A percentile compares a stretch with the other conserved stretches of the same genome.
phyloP scores from a whole-genome alignment of 768 basidiomycete genomes.

The Obba rivulosa region DNA sequence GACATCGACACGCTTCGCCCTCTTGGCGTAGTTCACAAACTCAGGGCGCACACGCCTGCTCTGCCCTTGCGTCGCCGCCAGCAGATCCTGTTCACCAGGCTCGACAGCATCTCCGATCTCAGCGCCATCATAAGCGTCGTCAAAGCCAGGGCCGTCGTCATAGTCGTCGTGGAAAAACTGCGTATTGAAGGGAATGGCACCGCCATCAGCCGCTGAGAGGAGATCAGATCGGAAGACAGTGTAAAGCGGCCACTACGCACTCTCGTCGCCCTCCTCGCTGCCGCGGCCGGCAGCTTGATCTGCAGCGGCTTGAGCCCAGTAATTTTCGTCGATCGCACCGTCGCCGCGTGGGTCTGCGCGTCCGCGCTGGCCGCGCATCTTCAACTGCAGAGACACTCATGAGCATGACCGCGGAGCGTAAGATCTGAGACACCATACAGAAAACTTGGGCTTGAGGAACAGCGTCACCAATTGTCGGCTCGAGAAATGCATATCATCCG shows the following conservation, averaged over 20 bases:
- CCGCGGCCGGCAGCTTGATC: conserved; percentile 62
- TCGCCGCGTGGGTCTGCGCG: conserved; percentile 54
- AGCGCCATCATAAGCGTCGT: conserved; percentile 61
- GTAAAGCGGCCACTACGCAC: conserved; percentile 33
- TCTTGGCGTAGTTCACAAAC: conserved; percentile 89
- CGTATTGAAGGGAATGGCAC: conserved; percentile 79
- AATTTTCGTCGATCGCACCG: conserved; percentile 92
- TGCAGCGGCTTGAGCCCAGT: conserved; percentile 95
- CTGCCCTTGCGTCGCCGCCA: conserved; percentile 73
- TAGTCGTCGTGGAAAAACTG: conserved; percentile 96
- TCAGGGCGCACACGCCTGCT: conserved; percentile 81
- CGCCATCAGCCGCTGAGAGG: conserved; percentile 37
- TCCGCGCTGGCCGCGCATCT: conserved; percentile 76
- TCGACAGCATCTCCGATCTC: conserved; percentile 38
- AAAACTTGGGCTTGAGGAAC: conserved; percentile 95
- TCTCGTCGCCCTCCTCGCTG: conserved; percentile 55
- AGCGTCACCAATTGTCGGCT: conserved; percentile 84
- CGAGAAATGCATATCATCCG: conserved; percentile 98
- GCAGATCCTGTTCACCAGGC: conserved; percentile 79
- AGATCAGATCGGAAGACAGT: not conserved
- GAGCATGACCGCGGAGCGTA: not conserved
- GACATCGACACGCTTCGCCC: conserved; percentile 95
- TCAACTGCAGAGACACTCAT: conserved; percentile 49
- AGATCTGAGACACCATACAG: conserved; percentile 45
- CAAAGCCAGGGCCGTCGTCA: conserved; percentile 66